Base-by-base conservation (phyloP, 2,329 filamentous ascomycete genomes). In the Metarhizium guizhouense region DNA sequence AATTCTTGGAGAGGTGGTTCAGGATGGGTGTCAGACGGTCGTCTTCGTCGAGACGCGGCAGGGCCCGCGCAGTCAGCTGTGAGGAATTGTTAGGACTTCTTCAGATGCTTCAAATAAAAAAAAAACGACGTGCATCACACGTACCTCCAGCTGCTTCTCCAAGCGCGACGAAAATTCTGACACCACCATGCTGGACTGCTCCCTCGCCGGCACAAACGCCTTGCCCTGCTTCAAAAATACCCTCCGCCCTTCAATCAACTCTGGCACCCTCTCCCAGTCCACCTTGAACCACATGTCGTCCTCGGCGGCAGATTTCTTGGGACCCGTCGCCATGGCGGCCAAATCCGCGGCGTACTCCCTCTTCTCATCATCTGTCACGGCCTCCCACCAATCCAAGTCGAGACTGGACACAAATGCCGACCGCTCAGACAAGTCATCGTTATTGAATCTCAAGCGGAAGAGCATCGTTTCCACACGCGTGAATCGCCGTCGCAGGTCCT, bases 231-330 rank as follows among this genome's bases (percentile, higher is more conserved):
- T 86, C 61, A 97, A 61, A 55, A 94, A 85, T 1, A 95, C 89
- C 53, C 82, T 81, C 52, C 93, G 80, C 51, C 81, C 74, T 71
- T 96, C 92, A 0, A 99, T 85, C 42, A 99, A 74, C 58, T 97
- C 93, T 0, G 93, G 90, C 1, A 99, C 94, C 38, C 85, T 83
- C 68, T 91, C 88, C 91, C 93, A 99, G 65, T 96, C 90, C 1
- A 97, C 90, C 74, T 96, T 97, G 78, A 95, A 95, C 87, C 90
- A 99, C 30, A 77, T 84, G 64, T 94, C 90, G 47, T 96, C 90
- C 16, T 96, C 90, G 6, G 65, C 62, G 50, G 63, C 64, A 48
- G 66, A 66, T 62, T 73, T 72, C 53, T 69, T 71, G 5, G 64
- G 64, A 1, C 67, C 68, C 10, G 68, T 59, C 32, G 32, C 32